Evolutionary conservation across 305 asterid species (phyloP), one percentile per base, ranked within the genome.

Genomic region (Petunia hybrid): DNA sequence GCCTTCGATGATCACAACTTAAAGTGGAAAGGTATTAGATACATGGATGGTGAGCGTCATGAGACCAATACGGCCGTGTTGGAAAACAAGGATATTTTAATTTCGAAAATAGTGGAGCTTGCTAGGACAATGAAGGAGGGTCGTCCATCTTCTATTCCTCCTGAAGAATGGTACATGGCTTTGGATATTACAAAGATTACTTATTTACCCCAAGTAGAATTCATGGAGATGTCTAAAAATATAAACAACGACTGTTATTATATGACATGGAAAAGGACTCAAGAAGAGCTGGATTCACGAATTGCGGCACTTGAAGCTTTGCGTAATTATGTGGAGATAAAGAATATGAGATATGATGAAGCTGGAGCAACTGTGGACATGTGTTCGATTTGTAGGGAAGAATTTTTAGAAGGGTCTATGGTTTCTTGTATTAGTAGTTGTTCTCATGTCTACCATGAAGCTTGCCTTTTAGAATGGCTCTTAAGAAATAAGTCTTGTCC

Each of bases 401-500:
- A 38, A 31, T 71, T 71, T 40, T 48, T 48, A 46, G 35, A 48
- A 48, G 78, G 78, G 12, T 6, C 31, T 71, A 1, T 35, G 10
- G 7, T 48, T 48, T 71, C 35, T 48, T 48, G 78, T 46, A 71
- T 71, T 71, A 48, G 6, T 12, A n/a, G 12, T 0, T 35, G 78
- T 71, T 48, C 4, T 13, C 77, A 71, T 10, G 77, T 46, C 61
- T 71, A 71, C 43, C 62, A 71, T 48, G 77, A 71, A 10, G 3
- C 8, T 48, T 71, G 77, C 12, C 46, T 71, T 71, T 51, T 48
- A 39, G 78, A 71, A 35, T 71, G 78, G 78, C 61, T 48, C 6
- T 48, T 71, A 48, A 71, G 45, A 43, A 71, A 35, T 71, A 22
- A 2, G 6, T 31, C 78, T 48, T 71, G 78, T 71, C 78, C 78